Base-by-base conservation (phyloP, 2,329 filamentous ascomycete species). In the Aspergillus arachidicola region DNA sequence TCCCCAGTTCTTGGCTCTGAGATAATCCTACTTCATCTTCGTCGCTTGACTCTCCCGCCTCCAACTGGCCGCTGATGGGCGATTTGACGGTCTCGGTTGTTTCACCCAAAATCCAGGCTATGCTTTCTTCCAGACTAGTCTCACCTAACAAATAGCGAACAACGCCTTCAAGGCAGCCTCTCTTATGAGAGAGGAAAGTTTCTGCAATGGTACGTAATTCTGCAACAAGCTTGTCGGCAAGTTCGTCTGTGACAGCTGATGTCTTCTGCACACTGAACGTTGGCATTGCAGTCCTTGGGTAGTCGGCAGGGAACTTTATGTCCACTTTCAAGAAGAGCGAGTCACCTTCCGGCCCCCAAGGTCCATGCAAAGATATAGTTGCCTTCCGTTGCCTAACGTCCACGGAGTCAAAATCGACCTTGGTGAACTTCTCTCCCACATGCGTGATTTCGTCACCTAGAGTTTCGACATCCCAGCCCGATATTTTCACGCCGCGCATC, bases 1-100 rank as follows among this genome's bases (percentile, higher is more conserved):
- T 77, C 30, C 80, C 80, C 58, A 84, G 68, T 46, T 80, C 79
- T 60, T 82, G 78, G 26, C 75, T 78, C 59, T 79, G 77, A 61
- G 75, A 75, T 71, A 79, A 66, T 19, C 78, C 76, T 60, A 82
- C 74, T 62, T 94, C 92, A 67, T 94, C 91, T 64, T 92, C 90
- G 66, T 93, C 90, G 70, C 91, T 96, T 3, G 93, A 97, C 68
- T 92, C 94, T 67, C 95, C 92, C 62, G 91, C 91, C 34, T 78
- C 81, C 43, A 82, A 60, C 54, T 74, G 73, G 21, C 75, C 74
- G 57, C 80, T 75, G 61, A 79, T 66, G 16, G 80, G 76, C 51
- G 79, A 78, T 65, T 83, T 80, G 59, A 82, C 67, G 64, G 79
- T 76, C 67, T 80, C 70, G 9, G 88, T 76, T 67, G 91, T 89